These are phyloP conservation scores for Helicostylum pulchrum DNA, from an alignment of 192 early-diverging fungal species.

Conservation along the genomic window DNA sequence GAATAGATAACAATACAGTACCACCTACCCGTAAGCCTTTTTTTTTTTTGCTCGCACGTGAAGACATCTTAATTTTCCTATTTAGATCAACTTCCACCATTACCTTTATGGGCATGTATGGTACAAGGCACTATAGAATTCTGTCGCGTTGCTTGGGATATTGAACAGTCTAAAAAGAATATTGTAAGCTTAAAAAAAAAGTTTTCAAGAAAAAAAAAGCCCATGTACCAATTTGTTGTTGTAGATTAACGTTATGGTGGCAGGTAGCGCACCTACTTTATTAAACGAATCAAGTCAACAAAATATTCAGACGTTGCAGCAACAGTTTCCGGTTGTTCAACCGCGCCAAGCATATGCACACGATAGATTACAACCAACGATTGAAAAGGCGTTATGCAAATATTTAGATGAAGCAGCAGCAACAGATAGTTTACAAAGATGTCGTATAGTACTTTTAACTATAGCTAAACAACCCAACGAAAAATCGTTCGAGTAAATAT, in stretches of 20 bases:
- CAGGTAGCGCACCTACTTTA: neutral
- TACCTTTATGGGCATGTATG: constrained; percentile 26
- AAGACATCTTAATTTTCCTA: too few relatives aligned
- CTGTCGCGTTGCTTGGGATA: constrained; percentile 28
- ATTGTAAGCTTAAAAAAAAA: constrained; percentile 1
- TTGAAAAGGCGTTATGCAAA: neutral
- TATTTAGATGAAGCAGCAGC: neutral
- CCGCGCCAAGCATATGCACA: neutral
- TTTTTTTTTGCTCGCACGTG: too few relatives aligned
- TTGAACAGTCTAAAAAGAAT: neutral
- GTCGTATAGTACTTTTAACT: neutral
- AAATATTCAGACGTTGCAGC: neutral
- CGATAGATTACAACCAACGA: constrained; percentile 4
- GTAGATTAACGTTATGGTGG: constrained; percentile 10
- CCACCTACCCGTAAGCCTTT: neutral
- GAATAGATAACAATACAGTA: neutral
- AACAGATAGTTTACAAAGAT: neutral
- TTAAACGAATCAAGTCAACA: neutral
- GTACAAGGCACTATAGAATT: constrained; percentile 20
- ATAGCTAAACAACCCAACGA: neutral
- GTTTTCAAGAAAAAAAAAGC: too few relatives aligned
- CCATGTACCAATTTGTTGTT: neutral
- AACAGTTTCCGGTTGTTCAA: constrained; percentile 4
- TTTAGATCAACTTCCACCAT: constrained; percentile 17
- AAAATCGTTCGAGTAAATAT: neutral